Conservation (phyloP, 208 protist species). For the Acanthamoeba healyi region DNA sequence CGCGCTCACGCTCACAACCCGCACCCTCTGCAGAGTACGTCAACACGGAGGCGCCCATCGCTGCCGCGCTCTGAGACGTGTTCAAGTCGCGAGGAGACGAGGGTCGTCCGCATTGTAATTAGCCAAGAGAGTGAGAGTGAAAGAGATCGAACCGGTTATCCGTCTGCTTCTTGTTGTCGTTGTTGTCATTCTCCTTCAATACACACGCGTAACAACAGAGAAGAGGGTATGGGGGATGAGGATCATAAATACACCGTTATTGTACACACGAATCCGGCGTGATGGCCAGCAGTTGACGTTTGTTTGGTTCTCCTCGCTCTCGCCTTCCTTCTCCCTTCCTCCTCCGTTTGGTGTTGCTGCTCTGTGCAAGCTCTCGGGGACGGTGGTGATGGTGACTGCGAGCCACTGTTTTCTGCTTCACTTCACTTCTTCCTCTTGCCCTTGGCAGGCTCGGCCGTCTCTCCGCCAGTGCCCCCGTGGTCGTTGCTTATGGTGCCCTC, state of each 20-base stretch:
- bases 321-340: too few relatives aligned
- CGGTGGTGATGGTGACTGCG: background rate
- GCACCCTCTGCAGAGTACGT: slow-evolving; percentile 17
- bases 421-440: background rate
- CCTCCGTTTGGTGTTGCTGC: background rate
- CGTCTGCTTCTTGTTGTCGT: too few relatives aligned
- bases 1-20: background rate
- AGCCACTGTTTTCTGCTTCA: background rate
- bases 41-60: slow-evolving; percentile 36
- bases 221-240: too few relatives aligned
- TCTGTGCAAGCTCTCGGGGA: background rate
- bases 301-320: too few relatives aligned
- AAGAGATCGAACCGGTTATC: too few relatives aligned
- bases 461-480: background rate
- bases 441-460: background rate
- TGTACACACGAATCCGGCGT: background rate
- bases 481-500: slow-evolving; percentile 69
- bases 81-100: too few relatives aligned
- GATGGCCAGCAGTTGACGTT: too few relatives aligned
- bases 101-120: too few relatives aligned
- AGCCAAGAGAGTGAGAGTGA: too few relatives aligned
- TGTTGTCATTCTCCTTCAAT: too few relatives aligned
- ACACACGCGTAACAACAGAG: too few relatives aligned
- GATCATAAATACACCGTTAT: background rate
- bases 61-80: background rate